Base-by-base conservation (phyloP, 352 stramenopile species). In the Globisporangium megalacanthum region DNA sequence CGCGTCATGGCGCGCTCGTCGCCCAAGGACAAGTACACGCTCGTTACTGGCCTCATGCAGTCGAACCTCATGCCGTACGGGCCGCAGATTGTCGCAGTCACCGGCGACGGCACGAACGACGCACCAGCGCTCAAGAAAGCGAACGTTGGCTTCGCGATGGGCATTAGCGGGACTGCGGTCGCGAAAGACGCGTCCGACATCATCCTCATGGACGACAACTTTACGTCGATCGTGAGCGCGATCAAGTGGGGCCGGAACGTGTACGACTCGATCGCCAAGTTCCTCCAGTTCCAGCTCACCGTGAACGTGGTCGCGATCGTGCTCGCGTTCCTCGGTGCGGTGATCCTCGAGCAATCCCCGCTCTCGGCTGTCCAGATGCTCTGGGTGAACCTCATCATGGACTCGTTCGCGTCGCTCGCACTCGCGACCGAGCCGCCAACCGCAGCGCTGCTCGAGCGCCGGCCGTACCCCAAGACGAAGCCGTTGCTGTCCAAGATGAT, bases 321-420 rank as follows among this genome's bases (percentile, higher is more conserved):
- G 25, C 75, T 98, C 25, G 94, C 94, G 3, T 97, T 98, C 60
- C 47, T 98, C 20, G 88, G 88, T 6, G 90, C 94, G 13, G 67
- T 89, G 7, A 75, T 87, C 25, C 54, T 89, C 0, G 75, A 89
- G 55, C 73, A 88, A 55, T 90, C 83, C n/a, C 94, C 95, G 4
- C 74, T 99, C 14, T 97, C 89, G 47, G 92, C 96, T 7, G 89
- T 99, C 6, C 97, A 98, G 72, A 90, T 99, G 79, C 77, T 99
- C 0, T 99, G 96, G 96, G 94, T 99, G 47, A 99, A 99, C 65
- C 75, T 99, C 17, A 98, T 99, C 69, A 99, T 99, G 95, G 97
- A 99, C 68, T 98, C 94, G 7, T 97, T 98, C 63, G 96, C 94
- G 19, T 96, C 95, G 13, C 65, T 99, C 22, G 95, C 96, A 6